phyloP scores from a whole-genome alignment of 495 filamentous ascomycete genomes.

The Clohesyomyces aquaticus region DNA sequence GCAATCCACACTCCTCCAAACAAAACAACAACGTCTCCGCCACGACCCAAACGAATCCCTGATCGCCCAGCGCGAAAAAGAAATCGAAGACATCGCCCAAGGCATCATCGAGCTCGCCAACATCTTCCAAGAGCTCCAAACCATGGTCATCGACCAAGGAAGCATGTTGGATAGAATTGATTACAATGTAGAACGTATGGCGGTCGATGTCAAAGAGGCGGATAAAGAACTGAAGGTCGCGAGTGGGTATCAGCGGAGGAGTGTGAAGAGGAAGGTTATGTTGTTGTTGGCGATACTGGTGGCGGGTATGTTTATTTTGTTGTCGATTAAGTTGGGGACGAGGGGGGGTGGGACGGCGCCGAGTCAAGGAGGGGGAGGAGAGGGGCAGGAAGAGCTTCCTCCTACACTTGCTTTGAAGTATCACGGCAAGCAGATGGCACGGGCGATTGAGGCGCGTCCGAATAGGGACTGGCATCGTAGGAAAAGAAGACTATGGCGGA shows the following conservation, averaged over 20 bases:
- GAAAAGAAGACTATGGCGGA: constrained; percentile 40
- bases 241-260: constrained; percentile 83
- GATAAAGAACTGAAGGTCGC: constrained; percentile 88
- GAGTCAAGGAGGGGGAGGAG: constrained; percentile 8
- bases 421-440: too few species aligned
- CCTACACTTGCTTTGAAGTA: too few species aligned
- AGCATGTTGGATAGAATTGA: constrained; percentile 98
- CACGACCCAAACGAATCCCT: constrained; percentile 74
- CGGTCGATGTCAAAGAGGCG: constrained; percentile 82
- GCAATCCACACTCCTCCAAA: constrained; percentile 81
- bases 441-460: constrained; percentile 7
- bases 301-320: constrained; percentile 80
- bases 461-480: constrained; percentile 35
- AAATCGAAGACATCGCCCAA: constrained; percentile 96
- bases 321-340: constrained; percentile 75
- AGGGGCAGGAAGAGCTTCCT: constrained; percentile 19
- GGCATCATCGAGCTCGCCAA: constrained; percentile 96
- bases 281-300: constrained; percentile 83
- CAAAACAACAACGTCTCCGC: constrained; percentile 64
- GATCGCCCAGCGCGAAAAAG: constrained; percentile 91
- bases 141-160: constrained; percentile 97
- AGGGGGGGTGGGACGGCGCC: constrained; percentile 16
- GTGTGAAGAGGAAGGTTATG: constrained; percentile 88
- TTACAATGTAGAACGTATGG: constrained; percentile 96
- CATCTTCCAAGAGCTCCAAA: constrained; percentile 93